phyloP scores from a whole-genome alignment of 208 protist genomes.

The Trypanosoma congolense region DNA sequence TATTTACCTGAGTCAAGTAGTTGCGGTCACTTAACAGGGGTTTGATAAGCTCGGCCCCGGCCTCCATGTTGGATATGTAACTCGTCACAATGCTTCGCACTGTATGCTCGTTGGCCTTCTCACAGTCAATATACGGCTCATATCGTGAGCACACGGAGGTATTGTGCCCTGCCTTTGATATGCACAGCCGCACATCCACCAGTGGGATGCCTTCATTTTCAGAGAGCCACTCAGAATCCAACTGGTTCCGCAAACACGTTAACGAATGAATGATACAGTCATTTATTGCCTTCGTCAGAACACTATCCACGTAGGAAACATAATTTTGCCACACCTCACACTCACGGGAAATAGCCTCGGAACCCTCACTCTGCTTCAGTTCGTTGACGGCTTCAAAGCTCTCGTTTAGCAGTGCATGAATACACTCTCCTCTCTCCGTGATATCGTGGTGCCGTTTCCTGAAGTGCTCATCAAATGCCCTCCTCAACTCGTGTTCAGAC shows the following conservation, averaged over 20 bases:
- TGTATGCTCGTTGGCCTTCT: slow-evolving; percentile 31
- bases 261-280: slow-evolving; percentile 75
- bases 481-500: slow-evolving; percentile 82
- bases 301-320: slow-evolving; percentile 86
- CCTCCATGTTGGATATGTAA: slow-evolving; percentile 66
- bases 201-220: slow-evolving; percentile 88
- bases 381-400: slow-evolving; percentile 82
- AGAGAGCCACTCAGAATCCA: slow-evolving; percentile 84
- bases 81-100: slow-evolving; percentile 52
- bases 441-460: slow-evolving; percentile 45
- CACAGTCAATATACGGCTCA: slow-evolving; percentile 55
- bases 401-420: slow-evolving; percentile 71
- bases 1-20: slow-evolving; percentile 58
- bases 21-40: slow-evolving; percentile 36
- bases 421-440: slow-evolving; percentile 58
- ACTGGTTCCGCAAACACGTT: slow-evolving; percentile 76
- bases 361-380: slow-evolving; percentile 54
- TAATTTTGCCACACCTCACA: slow-evolving; percentile 86
- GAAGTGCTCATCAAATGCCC: slow-evolving; percentile 76
- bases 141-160: slow-evolving; percentile 63
- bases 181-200: slow-evolving; percentile 86
- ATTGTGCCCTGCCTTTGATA: slow-evolving; percentile 53
- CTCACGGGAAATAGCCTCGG: slow-evolving; percentile 22
- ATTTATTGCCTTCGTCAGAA: slow-evolving; percentile 66
- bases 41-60: slow-evolving; percentile 48